phyloP scores from a whole-genome alignment of 2,329 filamentous ascomycete species.

The Colletotrichum cereale region DNA sequence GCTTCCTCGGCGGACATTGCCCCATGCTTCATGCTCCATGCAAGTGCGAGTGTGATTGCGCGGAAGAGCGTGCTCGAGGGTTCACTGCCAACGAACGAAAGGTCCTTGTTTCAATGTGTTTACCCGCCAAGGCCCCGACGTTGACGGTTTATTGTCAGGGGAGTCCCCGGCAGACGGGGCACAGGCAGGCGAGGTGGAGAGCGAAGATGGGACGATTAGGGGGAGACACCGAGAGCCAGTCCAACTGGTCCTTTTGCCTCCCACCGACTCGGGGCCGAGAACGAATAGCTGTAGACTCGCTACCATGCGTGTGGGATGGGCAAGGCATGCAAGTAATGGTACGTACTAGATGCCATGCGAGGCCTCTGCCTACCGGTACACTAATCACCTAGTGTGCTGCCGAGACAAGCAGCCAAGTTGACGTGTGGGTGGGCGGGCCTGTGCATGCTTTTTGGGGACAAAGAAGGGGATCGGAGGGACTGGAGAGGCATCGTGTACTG shows the following conservation, averaged over 20 bases:
- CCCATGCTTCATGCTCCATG: background rate
- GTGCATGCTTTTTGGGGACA: slow-evolving; percentile 20
- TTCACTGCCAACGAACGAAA: slow-evolving; percentile 27
- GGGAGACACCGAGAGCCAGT: background rate
- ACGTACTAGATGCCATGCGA: slow-evolving; percentile 9
- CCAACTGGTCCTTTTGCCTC: slow-evolving; percentile 3
- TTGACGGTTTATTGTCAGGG: slow-evolving; percentile 15
- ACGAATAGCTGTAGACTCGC: background rate
- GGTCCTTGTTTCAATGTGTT: slow-evolving; percentile 34
- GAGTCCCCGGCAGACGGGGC: slow-evolving; percentile 4
- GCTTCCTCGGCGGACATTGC: slow-evolving; percentile 33
- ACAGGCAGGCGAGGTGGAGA: background rate
- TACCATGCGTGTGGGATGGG: background rate
- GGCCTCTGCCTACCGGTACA: background rate
- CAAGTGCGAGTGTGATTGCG: slow-evolving; percentile 12
- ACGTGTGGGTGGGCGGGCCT: slow-evolving; percentile 14
- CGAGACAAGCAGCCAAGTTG: slow-evolving; percentile 34
- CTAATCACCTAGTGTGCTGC: background rate
- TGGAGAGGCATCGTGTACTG: slow-evolving; percentile 3
- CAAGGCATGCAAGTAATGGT: background rate
- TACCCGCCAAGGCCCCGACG: slow-evolving; percentile 27
- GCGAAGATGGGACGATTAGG: slow-evolving; percentile 35
- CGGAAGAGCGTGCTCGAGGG: slow-evolving; percentile 6
- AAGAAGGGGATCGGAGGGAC: background rate
- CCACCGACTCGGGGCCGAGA: slow-evolving; percentile 16